A percentile compares a stretch with the other conserved stretches of the same genome.
Evolutionary conservation across 768 basidiomycete species (phyloP).

Genomic region (Leucocoprinus sp.): DNA sequence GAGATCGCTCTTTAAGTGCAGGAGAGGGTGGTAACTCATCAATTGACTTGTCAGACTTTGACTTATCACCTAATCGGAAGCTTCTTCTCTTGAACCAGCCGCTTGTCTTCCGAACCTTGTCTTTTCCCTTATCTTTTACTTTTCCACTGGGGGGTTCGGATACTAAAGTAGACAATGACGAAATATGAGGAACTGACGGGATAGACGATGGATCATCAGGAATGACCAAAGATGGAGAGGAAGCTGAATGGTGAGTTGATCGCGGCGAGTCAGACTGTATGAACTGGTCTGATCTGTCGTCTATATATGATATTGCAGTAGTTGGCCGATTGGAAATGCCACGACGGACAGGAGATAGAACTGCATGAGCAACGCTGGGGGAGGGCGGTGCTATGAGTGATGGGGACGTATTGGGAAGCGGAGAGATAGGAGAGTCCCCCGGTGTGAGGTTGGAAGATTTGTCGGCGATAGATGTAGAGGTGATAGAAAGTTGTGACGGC

Average conservation of each 20-base stretch:
- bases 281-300: not conserved
- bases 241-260: slow-evolving; percentile 22
- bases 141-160: slow-evolving; percentile 23
- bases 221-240: slow-evolving; percentile 19
- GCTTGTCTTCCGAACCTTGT: slow-evolving; percentile 29
- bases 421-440: not conserved
- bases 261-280: slow-evolving; percentile 20
- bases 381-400: not conserved
- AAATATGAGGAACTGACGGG: slow-evolving; percentile 20
- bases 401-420: not conserved
- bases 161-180: slow-evolving; percentile 13
- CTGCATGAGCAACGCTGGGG: not conserved
- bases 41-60: slow-evolving; percentile 11
- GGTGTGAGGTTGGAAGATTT: not conserved
- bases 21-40: slow-evolving; percentile 17
- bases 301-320: not conserved
- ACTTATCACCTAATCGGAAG: slow-evolving; percentile 29
- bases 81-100: slow-evolving; percentile 53
- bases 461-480: slow-evolving; percentile 3
- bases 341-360: slow-evolving; percentile 23
- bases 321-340: slow-evolving; percentile 19
- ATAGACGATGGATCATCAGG: slow-evolving; percentile 13
- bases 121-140: slow-evolving; percentile 28
- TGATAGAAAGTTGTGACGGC: slow-evolving; percentile 19
- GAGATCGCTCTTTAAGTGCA: slow-evolving; percentile 12